Conservation (phyloP, 257 asterid genomes). For the Solanum pinnatisectum region DNA sequence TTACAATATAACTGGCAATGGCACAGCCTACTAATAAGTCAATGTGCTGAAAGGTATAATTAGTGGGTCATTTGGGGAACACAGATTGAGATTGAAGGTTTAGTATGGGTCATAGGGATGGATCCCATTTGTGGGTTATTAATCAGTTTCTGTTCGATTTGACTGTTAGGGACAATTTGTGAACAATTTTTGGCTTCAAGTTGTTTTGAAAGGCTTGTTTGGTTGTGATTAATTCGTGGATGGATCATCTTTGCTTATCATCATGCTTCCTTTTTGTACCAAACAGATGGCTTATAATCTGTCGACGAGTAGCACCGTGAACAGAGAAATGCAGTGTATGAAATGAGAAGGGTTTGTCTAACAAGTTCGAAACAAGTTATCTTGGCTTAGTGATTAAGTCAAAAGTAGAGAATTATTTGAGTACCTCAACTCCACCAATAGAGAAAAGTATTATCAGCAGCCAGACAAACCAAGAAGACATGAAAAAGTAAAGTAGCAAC, state of each 20-base stretch:
- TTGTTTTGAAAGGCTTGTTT: neutral
- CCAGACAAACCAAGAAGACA: slow-evolving; percentile 99
- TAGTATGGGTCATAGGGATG: neutral
- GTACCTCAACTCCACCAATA: slow-evolving; percentile 96
- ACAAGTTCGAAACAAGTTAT: neutral
- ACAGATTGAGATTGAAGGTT: neutral
- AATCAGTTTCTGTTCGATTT: neutral
- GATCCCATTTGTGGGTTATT: neutral
- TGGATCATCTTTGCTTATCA: neutral
- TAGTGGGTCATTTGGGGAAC: neutral
- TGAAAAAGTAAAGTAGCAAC: slow-evolving; percentile 86
- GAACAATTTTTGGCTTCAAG: neutral
- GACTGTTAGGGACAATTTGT: neutral
- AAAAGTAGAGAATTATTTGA: slow-evolving; percentile 5
- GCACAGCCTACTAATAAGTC: neutral
- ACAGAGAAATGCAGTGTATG: neutral
- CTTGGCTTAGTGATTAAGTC: neutral
- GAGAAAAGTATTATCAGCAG: slow-evolving; percentile 84
- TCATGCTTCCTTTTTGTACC: neutral
- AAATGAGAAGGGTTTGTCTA: neutral
- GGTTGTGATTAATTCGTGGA: neutral
- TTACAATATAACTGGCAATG: neutral
- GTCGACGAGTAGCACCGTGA: neutral
- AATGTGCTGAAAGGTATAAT: neutral
- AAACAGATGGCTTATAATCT: neutral